Conservation (phyloP, 2,329 filamentous ascomycete genomes). For the Monosporascus ibericus region DNA sequence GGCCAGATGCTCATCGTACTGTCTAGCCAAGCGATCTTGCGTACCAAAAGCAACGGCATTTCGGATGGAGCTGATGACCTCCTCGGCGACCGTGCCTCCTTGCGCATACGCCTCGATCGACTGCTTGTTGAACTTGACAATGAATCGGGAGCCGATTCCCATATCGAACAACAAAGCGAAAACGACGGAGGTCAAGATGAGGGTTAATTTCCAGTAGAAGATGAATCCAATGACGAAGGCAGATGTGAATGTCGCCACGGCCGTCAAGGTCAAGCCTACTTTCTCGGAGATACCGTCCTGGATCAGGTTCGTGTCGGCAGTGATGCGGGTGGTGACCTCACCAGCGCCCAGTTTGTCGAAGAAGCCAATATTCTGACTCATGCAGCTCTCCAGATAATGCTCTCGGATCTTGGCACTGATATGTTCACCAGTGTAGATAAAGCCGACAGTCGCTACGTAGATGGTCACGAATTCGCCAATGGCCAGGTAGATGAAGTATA, state of each 20-base stretch:
- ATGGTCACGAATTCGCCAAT: slow-evolving; percentile 73
- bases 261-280: slow-evolving; percentile 69
- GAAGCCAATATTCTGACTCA: slow-evolving; percentile 85
- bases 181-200: slow-evolving; percentile 80
- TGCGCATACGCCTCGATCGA: slow-evolving; percentile 74
- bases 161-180: slow-evolving; percentile 73
- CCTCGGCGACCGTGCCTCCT: slow-evolving; percentile 84
- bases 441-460: slow-evolving; percentile 78
- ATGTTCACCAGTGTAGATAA: slow-evolving; percentile 82
- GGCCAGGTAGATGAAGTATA: slow-evolving; percentile 83
- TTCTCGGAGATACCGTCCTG: slow-evolving; percentile 94
- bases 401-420: slow-evolving; percentile 73
- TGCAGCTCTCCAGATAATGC: slow-evolving; percentile 75
- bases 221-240: slow-evolving; percentile 88
- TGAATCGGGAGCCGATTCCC: slow-evolving; percentile 65
- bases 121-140: slow-evolving; percentile 75
- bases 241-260: slow-evolving; percentile 75
- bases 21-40: slow-evolving; percentile 80
- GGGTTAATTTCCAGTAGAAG: slow-evolving; percentile 86
- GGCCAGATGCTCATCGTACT: slow-evolving; percentile 72
- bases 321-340: slow-evolving; percentile 91
- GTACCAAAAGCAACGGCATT: slow-evolving; percentile 92
- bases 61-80: slow-evolving; percentile 88
- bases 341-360: slow-evolving; percentile 91
- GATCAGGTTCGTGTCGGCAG: slow-evolving; percentile 86